Percentiles rank a stretch among this genome's conserved stretches.
These are phyloP conservation scores for Fusarium continuum DNA, from an alignment of 2,329 filamentous ascomycete genomes.

Conservation along the genomic window DNA sequence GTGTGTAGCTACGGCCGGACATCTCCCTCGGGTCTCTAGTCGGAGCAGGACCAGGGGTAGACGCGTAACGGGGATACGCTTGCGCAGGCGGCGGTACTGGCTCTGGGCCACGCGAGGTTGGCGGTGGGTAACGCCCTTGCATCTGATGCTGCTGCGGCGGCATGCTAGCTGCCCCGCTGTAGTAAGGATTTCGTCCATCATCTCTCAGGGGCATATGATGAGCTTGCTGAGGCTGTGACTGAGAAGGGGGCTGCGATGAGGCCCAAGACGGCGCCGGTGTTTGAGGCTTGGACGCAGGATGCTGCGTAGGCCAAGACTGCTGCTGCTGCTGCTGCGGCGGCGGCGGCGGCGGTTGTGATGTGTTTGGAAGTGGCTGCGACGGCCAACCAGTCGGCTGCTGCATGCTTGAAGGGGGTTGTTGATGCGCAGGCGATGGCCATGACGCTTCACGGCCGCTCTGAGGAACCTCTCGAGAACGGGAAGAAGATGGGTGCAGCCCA, in stretches of 20 bases:
- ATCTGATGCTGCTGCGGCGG: constrained; percentile 47
- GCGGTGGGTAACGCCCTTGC: constrained; percentile 51
- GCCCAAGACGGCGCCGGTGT: constrained; percentile 49
- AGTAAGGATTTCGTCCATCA: constrained; percentile 50
- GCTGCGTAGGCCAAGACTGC: constrained; percentile 48
- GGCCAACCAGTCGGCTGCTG: constrained; percentile 46
- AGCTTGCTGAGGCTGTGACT: constrained; percentile 47
- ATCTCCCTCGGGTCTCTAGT: constrained; percentile 55
- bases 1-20: constrained; percentile 57
- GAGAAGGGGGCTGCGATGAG: constrained; percentile 47
- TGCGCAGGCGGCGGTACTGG: constrained; percentile 51
- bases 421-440: constrained; percentile 46
- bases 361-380: constrained; percentile 45
- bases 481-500: constrained; percentile 55
- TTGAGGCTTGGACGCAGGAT: constrained; percentile 48
- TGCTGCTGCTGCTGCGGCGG: constrained; percentile 42
- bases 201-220: constrained; percentile 51
- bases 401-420: constrained; percentile 33
- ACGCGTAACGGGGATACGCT: constrained; percentile 56
- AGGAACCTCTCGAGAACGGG: constrained; percentile 56
- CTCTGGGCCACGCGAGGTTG: constrained; percentile 54
- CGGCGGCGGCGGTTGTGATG: constrained; percentile 46
- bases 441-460: constrained; percentile 50
- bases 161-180: constrained; percentile 42
- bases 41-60: constrained; percentile 53